Evolutionary conservation across 345 rosid species (phyloP), one percentile per base, ranked within the genome.

Genomic region (Melaleuca alternifolia): DNA sequence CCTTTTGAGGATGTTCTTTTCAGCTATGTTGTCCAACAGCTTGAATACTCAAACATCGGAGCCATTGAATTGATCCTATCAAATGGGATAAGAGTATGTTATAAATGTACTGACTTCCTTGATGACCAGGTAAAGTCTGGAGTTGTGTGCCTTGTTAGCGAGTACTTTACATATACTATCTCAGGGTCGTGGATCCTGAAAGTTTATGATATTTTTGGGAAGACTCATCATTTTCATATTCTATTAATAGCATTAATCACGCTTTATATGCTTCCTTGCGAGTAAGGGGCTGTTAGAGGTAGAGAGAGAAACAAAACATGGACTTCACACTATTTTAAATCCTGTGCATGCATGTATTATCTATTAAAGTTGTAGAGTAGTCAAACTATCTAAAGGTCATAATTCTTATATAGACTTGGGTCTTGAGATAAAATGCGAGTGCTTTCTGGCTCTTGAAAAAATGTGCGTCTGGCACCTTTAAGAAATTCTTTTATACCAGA

Each of bases 21-120:
- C 94, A 97, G 98, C 94, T 85, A 85, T 86, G 87, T 95, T 62
- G 81, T 88, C 71, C 87, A 89, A 88, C 96, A 91, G 91, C 85
- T 88, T 89, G 97, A 95, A 84, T 90, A 93, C 89, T 84, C 93
- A 87, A 92, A 92, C 87, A 91, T 97, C 87, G 98, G 95, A 88
- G 99, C 95, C 90, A 93, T 94, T 50, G 99, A 97, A 87, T 84
- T 97, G 86, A 89, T 93, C 61, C 89, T 95, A 90, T 95, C 99
- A 85, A 97, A 96, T 91, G 99, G 98, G 86, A 94, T 95, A 95
- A 90, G 93, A 84, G 92, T 95, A 88, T 95, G 96, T 91, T 95
- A 94, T 86, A 95, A 96, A 90, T 90, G 93, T 37, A 96, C 99
- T 24, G 96, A 96, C 89, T 95, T 94, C 91, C 94, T 92, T 90